A percentile compares a stretch with the other conserved stretches of the same genome.
Evolutionary conservation across 2,329 filamentous ascomycete species (phyloP).

Genomic region (Clarireedia paspali): DNA sequence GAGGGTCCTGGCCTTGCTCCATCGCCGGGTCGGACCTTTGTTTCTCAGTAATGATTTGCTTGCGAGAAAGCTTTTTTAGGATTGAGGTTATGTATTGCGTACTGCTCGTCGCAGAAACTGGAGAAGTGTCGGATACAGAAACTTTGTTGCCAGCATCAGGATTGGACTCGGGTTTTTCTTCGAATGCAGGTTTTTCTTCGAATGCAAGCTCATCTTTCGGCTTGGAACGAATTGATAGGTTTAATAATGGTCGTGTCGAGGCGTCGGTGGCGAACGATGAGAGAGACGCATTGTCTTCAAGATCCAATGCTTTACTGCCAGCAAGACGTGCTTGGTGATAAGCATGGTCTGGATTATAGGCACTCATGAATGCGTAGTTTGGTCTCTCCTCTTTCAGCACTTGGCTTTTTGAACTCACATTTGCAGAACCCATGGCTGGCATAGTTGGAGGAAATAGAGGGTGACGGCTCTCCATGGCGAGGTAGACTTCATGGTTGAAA

Average conservation of each 20-base stretch:
- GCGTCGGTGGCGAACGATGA: neutral
- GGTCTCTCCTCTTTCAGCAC: neutral
- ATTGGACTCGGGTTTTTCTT: neutral
- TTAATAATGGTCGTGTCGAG: neutral
- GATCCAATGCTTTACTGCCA: neutral
- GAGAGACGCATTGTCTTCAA: neutral
- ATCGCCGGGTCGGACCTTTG: too few species aligned
- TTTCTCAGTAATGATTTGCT: too few species aligned
- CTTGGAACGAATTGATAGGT: neutral
- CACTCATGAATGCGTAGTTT: constrained; percentile 7
- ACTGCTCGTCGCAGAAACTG: neutral
- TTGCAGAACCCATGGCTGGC: neutral
- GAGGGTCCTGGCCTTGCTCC: too few species aligned
- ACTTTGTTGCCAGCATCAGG: neutral
- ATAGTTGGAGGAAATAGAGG: neutral
- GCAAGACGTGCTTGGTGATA: constrained; percentile 1
- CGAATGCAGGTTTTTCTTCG: neutral
- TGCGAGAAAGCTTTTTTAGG: too few species aligned
- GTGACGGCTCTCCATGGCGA: neutral
- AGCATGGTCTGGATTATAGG: constrained; percentile 4
- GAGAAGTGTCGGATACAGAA: neutral
- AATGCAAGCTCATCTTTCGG: neutral
- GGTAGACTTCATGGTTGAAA: constrained; percentile 1
- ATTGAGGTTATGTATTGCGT: too few species aligned
- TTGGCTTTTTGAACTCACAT: neutral